Percentiles rank a stretch among this genome's conserved stretches.
Evolutionary conservation across 352 stramenopile genomes (phyloP).

Genomic region (Phytophthora kernoviae): DNA sequence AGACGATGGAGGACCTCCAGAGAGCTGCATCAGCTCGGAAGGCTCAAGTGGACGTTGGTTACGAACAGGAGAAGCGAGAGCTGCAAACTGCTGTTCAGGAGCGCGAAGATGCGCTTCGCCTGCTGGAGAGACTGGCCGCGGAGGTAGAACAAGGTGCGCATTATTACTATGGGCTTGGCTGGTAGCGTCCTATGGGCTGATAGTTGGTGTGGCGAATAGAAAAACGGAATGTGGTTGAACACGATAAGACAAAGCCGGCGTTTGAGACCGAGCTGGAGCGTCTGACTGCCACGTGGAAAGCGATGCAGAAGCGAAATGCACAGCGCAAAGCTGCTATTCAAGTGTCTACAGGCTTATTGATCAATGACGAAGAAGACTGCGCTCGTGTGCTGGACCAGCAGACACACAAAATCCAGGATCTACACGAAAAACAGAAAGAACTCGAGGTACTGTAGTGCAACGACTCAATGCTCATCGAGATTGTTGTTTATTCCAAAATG

Average conservation of each 20-base stretch:
- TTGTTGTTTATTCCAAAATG: background rate
- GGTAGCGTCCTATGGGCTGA: background rate
- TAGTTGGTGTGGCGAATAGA: constrained; percentile 22
- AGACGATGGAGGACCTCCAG: constrained; percentile 49
- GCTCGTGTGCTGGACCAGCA: constrained; percentile 70
- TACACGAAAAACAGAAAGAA: constrained; percentile 69
- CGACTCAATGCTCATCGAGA: background rate
- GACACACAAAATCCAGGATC: constrained; percentile 73
- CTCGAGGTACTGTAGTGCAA: constrained; percentile 46
- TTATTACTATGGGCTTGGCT: background rate
- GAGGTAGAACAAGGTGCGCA: constrained; percentile 48
- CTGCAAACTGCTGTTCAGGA: constrained; percentile 52
- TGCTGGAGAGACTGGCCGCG: constrained; percentile 44
- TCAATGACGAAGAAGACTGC: constrained; percentile 86
- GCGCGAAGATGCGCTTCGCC: constrained; percentile 38
- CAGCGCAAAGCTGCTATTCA: constrained; percentile 75
- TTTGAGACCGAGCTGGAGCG: constrained; percentile 59
- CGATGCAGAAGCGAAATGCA: constrained; percentile 74
- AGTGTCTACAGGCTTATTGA: constrained; percentile 66
- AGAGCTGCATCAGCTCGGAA: constrained; percentile 24
- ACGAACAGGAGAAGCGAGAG: constrained; percentile 47
- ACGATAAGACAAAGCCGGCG: constrained; percentile 36
- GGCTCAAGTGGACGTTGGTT: constrained; percentile 31
- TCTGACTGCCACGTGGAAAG: constrained; percentile 66
- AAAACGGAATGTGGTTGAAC: constrained; percentile 52